A percentile compares a stretch with the other conserved stretches of the same genome.
These are phyloP conservation scores for Paramyrothecium sp. DNA, from an alignment of 2,329 filamentous ascomycete genomes.

Conservation along the genomic window DNA sequence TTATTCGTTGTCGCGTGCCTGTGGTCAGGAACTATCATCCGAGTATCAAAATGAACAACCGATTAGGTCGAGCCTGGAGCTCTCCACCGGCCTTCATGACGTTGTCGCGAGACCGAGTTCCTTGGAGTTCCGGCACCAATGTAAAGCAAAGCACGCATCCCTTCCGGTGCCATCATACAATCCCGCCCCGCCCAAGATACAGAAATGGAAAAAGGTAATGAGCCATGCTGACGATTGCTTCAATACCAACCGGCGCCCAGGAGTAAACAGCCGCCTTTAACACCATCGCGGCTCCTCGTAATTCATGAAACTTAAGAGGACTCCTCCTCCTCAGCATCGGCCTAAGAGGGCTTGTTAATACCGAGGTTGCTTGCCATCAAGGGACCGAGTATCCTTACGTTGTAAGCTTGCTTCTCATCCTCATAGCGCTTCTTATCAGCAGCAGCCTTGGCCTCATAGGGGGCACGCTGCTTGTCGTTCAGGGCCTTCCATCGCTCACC, in stretches of 20 bases:
- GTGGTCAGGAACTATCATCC: constrained; percentile 17
- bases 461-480: constrained; percentile 85
- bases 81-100: constrained; percentile 17
- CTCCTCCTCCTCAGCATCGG: constrained; percentile 61
- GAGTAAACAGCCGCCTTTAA: background rate
- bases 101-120: constrained; percentile 28
- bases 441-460: constrained; percentile 96
- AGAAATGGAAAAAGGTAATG: constrained; percentile 23
- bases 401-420: constrained; percentile 93
- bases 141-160: constrained; percentile 35
- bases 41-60: constrained; percentile 18
- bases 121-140: constrained; percentile 28
- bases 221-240: constrained; percentile 7
- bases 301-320: constrained; percentile 29
- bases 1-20: constrained; percentile 22
- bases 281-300: constrained; percentile 15
- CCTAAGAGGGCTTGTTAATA: constrained; percentile 40
- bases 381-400: constrained; percentile 57
- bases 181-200: constrained; percentile 37
- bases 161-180: constrained; percentile 41
- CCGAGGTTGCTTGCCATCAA: constrained; percentile 6
- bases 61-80: constrained; percentile 17
- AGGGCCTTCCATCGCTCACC: constrained; percentile 99
- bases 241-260: constrained; percentile 6
- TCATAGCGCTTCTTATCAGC: constrained; percentile 99